Percentiles rank a stretch among this genome's conserved stretches.
phyloP scores from a whole-genome alignment of 1,284 basidiomycete genomes.

The Cystobasidiaceae sp. region DNA sequence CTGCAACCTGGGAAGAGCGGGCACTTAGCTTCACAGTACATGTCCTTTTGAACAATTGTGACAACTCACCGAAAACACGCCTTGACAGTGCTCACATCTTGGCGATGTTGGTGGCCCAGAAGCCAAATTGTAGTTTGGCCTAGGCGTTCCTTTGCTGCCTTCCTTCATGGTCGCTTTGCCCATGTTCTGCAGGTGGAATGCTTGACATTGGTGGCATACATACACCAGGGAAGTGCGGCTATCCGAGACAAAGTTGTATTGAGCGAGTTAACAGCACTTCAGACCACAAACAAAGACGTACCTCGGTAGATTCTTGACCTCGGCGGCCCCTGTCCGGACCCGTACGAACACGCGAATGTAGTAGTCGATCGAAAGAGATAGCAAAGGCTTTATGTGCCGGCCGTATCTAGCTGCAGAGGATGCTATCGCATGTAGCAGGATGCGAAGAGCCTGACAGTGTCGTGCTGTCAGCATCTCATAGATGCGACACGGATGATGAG shows the following conservation, averaged over 20 bases:
- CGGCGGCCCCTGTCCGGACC: conserved; percentile 67
- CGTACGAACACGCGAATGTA: conserved; percentile 90
- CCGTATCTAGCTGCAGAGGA: conserved; percentile 87
- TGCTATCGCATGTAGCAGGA: conserved; percentile 79
- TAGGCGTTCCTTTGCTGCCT: conserved; percentile 53
- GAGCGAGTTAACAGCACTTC: conserved; percentile 19
- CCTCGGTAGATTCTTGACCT: conserved; percentile 80
- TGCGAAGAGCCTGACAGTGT: conserved; percentile 64
- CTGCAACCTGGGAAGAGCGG: conserved; percentile 59
- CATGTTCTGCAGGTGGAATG: conserved; percentile 70
- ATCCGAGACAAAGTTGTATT: conserved; percentile 33
- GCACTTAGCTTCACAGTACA: background rate
- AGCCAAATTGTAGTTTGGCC: conserved; percentile 64
- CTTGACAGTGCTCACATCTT: conserved; percentile 64
- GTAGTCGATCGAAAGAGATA: conserved; percentile 94
- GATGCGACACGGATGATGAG: too few species aligned
- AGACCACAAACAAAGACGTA: conserved; percentile 46
- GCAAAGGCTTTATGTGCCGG: conserved; percentile 80
- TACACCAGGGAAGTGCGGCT: conserved; percentile 79
- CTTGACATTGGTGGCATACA: conserved; percentile 73
- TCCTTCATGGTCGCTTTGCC: conserved; percentile 48
- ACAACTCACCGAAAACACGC: conserved; percentile 59
- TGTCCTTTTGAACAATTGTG: background rate
- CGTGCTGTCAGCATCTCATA: background rate
- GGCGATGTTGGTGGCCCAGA: conserved; percentile 60